phyloP scores from a whole-genome alignment of 441 rosid genomes.

The Erodium texanum region DNA sequence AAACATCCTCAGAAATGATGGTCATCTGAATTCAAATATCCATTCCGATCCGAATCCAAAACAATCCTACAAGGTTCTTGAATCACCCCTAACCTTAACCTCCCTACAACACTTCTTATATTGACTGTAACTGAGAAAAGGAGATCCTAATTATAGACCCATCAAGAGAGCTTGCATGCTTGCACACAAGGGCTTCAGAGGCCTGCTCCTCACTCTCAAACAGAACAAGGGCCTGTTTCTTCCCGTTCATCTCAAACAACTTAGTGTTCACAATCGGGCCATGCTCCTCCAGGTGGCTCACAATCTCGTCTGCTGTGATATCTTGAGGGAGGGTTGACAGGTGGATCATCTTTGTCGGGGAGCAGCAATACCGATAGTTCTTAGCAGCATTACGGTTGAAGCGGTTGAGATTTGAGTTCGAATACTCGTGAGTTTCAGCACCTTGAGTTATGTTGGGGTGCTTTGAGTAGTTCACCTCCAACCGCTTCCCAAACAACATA shows the following conservation, averaged over 20 bases:
- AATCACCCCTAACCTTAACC: no score
- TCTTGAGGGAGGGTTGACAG: constrained; percentile 89
- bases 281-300: constrained; percentile 67
- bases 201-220: constrained; percentile 91
- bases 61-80: neutral
- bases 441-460: constrained; percentile 83
- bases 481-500: constrained; percentile 68
- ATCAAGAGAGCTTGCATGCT: constrained; percentile 74
- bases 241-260: constrained; percentile 92
- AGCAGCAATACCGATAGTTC: constrained; percentile 95
- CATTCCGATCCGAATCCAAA: no score
- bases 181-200: constrained; percentile 84
- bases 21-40: no score
- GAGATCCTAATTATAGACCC: constrained; percentile 85
- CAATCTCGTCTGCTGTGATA: constrained; percentile 70
- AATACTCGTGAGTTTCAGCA: constrained; percentile 72
- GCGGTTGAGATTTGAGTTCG: constrained; percentile 84
- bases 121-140: constrained; percentile 89
- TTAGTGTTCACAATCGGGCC: constrained; percentile 61
- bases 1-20: no score
- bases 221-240: constrained; percentile 82
- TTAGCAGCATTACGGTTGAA: constrained; percentile 95
- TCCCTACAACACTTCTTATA: constrained; percentile 33
- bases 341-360: constrained; percentile 94
- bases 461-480: constrained; percentile 95